Conservation (phyloP, 805 yeast genomes). For the Hemisphaericaspora nanyangensis region DNA sequence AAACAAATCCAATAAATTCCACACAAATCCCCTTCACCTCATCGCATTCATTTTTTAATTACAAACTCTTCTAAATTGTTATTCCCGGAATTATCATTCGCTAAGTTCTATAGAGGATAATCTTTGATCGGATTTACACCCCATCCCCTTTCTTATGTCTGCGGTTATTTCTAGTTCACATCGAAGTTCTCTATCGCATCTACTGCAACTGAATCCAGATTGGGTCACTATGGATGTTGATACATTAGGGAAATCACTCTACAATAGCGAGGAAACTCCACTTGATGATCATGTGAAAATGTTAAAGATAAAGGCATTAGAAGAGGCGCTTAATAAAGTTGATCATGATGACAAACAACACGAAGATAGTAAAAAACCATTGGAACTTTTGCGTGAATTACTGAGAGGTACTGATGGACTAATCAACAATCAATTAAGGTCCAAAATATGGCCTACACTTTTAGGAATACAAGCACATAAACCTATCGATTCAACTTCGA, state of each 20-base stretch:
- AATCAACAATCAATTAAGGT: constrained; percentile 37
- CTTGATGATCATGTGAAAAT: constrained; percentile 34
- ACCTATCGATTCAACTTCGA: neutral
- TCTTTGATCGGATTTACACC: neutral
- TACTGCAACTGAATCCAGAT: constrained; percentile 26
- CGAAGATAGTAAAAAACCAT: constrained; percentile 15
- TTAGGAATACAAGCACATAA: constrained; percentile 23
- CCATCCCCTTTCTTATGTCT: no score
- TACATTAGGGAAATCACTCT: constrained; percentile 44
- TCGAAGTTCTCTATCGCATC: constrained; percentile 4
- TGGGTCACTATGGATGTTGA: constrained; percentile 52
- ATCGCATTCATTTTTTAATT: no score
- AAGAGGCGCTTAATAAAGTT: constrained; percentile 14
- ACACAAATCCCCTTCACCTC: no score
- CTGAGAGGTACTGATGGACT: constrained; percentile 48
- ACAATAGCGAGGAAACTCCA: constrained; percentile 36
- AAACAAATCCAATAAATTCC: no score
- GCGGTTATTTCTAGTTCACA: neutral
- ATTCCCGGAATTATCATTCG: no score
- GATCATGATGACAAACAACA: constrained; percentile 9
- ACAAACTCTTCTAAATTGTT: no score
- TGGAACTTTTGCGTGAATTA: constrained; percentile 23
- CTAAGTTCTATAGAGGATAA: neutral
- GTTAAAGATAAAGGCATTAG: constrained; percentile 34
- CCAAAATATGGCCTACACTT: constrained; percentile 50